phyloP scores from a whole-genome alignment of 176 grass and related monocot species.

The Carex kokanica region DNA sequence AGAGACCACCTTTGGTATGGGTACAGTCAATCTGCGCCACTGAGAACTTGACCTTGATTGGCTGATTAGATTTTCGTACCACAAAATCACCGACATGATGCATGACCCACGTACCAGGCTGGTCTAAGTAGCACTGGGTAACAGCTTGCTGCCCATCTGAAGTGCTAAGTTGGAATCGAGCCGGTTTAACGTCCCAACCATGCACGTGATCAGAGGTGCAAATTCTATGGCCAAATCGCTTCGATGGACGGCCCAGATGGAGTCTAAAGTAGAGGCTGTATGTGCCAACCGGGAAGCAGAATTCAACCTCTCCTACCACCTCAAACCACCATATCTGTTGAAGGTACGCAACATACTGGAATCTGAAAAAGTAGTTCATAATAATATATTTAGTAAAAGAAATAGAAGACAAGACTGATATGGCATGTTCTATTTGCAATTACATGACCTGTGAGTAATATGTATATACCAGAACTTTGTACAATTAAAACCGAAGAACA shows the following conservation, averaged over 20 bases:
- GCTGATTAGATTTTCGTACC: constrained; percentile 30
- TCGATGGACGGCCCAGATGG: constrained; percentile 67
- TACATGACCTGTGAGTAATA: no score
- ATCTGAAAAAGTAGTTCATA: constrained; percentile 38
- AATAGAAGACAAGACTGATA: not conserved
- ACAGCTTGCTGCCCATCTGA: constrained; percentile 56
- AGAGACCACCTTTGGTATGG: constrained; percentile 80
- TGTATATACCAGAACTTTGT: no score
- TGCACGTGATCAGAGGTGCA: constrained; percentile 61
- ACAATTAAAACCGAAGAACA: not conserved
- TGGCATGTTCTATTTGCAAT: not conserved
- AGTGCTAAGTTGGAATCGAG: constrained; percentile 72
- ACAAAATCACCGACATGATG: constrained; percentile 80
- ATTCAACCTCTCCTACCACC: constrained; percentile 79
- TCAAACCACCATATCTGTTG: constrained; percentile 98
- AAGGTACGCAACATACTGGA: constrained; percentile 75
- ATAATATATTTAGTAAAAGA: not conserved
- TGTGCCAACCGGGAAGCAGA: constrained; percentile 68
- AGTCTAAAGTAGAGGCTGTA: constrained; percentile 80
- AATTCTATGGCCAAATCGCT: constrained; percentile 54
- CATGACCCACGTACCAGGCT: constrained; percentile 70
- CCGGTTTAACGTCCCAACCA: constrained; percentile 84
- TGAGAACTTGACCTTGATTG: constrained; percentile 80
- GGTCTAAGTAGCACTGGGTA: constrained; percentile 55
- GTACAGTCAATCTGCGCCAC: constrained; percentile 94